These are phyloP conservation scores for Serendipita sp. DNA, from an alignment of 768 basidiomycete genomes.

Conservation along the genomic window DNA sequence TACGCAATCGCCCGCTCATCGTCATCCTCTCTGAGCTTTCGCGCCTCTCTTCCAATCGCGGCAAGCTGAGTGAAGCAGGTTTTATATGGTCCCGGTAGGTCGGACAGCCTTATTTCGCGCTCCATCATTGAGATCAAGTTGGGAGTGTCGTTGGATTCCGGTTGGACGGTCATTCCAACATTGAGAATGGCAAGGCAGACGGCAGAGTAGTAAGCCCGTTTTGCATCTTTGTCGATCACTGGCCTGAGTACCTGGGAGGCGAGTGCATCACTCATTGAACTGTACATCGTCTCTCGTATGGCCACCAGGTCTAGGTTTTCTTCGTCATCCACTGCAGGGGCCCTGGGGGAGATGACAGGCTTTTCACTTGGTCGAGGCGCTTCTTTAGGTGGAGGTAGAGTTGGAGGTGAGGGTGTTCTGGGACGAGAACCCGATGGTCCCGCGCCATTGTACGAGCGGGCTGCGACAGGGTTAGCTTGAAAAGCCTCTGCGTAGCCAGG, in stretches of 20 bases:
- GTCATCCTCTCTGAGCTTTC: conserved; percentile 38
- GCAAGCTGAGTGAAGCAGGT: conserved; percentile 56
- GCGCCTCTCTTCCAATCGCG: conserved; percentile 35
- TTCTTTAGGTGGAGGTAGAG: background rate
- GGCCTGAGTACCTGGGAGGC: conserved; percentile 37
- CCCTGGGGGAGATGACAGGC: background rate
- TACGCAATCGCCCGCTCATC: conserved; percentile 31
- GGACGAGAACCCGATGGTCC: background rate
- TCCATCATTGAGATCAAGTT: conserved; percentile 27
- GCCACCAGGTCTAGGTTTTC: conserved; percentile 48
- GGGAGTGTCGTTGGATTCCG: conserved; percentile 32
- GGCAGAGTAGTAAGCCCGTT: conserved; percentile 64
- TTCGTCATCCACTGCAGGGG: background rate
- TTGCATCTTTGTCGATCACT: conserved; percentile 42
- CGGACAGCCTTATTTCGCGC: conserved; percentile 32
- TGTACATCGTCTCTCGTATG: conserved; percentile 78
- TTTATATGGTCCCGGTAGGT: conserved; percentile 45
- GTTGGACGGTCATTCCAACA: conserved; percentile 33
- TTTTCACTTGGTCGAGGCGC: background rate
- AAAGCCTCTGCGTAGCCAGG: background rate
- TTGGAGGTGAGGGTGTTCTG: background rate
- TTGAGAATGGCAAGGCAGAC: conserved; percentile 60
- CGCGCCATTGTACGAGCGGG: background rate
- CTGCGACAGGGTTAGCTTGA: conserved; percentile 4
- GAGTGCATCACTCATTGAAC: conserved; percentile 55